Percentiles rank a stretch among this genome's conserved stretches.
Evolutionary conservation across 2,329 filamentous ascomycete species (phyloP).

Genomic region (Colletotrichum limetticola): DNA sequence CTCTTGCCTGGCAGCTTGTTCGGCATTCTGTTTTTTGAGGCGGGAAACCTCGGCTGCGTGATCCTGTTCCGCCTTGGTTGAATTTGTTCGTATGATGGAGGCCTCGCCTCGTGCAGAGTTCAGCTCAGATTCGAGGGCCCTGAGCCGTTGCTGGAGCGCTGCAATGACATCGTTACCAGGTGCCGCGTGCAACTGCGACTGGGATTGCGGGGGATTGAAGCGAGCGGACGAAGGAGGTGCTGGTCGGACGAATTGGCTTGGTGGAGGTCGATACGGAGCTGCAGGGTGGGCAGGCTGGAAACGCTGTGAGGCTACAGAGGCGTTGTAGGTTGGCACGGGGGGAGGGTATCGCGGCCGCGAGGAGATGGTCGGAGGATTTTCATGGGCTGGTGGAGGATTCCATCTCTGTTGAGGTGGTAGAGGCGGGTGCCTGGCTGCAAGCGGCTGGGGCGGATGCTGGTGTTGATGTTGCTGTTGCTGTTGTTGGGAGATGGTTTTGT

Average conservation of each 20-base stretch:
- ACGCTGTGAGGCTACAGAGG: conserved; percentile 32
- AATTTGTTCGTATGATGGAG: conserved; percentile 78
- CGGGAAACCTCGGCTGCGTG: conserved; percentile 71
- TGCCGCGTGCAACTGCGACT: conserved; percentile 37
- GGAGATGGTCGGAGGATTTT: conserved; percentile 28
- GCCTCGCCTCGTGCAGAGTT: conserved; percentile 76
- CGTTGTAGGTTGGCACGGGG: conserved; percentile 26
- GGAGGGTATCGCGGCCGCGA: conserved; percentile 33
- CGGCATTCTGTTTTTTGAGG: conserved; percentile 71
- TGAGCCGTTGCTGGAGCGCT: conserved; percentile 63
- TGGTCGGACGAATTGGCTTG: conserved; percentile 55
- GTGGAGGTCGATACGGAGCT: conserved; percentile 44
- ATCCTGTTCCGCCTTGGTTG: conserved; percentile 69
- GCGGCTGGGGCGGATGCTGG: conserved; percentile 34
- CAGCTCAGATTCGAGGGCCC: conserved; percentile 65
- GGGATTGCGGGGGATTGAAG: conserved; percentile 47
- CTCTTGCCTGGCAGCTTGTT: conserved; percentile 72
- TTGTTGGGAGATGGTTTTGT: conserved; percentile 49
- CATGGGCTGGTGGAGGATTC: conserved; percentile 43
- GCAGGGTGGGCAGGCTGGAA: conserved; percentile 39
- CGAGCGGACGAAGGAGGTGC: conserved; percentile 42
- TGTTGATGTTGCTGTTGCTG: neutral
- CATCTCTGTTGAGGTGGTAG: conserved; percentile 42
- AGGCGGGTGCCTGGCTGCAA: conserved; percentile 34
- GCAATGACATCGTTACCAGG: conserved; percentile 51